Conservation (phyloP, 768 basidiomycete species). For the Agrocybe chaxingu region DNA sequence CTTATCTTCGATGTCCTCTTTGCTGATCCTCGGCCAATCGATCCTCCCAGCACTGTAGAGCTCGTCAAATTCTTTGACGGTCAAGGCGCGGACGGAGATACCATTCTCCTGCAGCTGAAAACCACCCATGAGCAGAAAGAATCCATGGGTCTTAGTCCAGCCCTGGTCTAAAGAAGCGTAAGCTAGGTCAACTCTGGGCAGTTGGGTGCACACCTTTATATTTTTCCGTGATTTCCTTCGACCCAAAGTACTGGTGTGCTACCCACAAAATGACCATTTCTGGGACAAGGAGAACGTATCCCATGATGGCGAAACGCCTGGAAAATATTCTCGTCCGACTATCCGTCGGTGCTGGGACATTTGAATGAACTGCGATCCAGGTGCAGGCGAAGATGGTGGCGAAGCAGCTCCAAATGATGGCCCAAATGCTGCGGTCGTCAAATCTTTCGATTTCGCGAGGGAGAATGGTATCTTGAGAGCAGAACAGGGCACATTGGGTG, state of each 20-base stretch:
- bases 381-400: constrained; percentile 6
- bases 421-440: not conserved
- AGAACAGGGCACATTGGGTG: too few species aligned
- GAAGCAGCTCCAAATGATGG: constrained; percentile 6
- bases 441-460: too few species aligned
- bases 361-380: constrained; percentile 8
- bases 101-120: constrained; percentile 17
- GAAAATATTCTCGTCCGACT: not conserved
- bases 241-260: constrained; percentile 14
- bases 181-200: not conserved
- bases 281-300: constrained; percentile 8
- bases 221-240: not conserved
- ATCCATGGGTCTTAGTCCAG: constrained; percentile 6
- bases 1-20: constrained; percentile 21
- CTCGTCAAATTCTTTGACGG: not conserved
- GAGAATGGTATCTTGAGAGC: too few species aligned
- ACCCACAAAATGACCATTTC: constrained; percentile 7
- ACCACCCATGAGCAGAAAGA: constrained; percentile 10
- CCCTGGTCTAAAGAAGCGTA: constrained; percentile 5
- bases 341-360: not conserved
- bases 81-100: not conserved
- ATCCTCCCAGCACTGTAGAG: not conserved
- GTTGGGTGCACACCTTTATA: not conserved
- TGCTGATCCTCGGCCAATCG: constrained; percentile 7
- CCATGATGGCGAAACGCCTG: constrained; percentile 5